These are phyloP conservation scores for Rhizopogon roseolus DNA, from an alignment of 768 basidiomycete genomes.

Conservation along the genomic window DNA sequence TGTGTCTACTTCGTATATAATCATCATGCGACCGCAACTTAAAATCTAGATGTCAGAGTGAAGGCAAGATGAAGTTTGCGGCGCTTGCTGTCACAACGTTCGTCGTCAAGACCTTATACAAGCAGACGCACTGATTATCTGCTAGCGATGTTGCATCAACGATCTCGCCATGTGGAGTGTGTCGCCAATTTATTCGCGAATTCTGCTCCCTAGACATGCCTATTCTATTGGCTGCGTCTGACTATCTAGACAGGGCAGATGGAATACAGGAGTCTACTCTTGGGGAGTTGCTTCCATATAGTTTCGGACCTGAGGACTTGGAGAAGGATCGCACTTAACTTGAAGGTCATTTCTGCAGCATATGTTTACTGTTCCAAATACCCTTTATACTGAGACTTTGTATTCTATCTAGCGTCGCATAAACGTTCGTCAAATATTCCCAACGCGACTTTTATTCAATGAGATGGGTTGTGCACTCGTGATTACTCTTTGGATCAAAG, in stretches of 20 bases:
- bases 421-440: too few species aligned
- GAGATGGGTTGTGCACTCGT: too few species aligned
- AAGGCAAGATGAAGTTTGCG: slow-evolving; percentile 64
- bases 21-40: background rate
- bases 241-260: slow-evolving; percentile 41
- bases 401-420: too few species aligned
- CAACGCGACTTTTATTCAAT: too few species aligned
- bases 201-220: slow-evolving; percentile 77
- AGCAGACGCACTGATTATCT: background rate
- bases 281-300: slow-evolving; percentile 72
- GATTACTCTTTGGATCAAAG: too few species aligned
- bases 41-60: slow-evolving; percentile 50
- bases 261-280: slow-evolving; percentile 63
- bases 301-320: slow-evolving; percentile 86
- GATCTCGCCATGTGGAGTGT: slow-evolving; percentile 89
- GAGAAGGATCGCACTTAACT: slow-evolving; percentile 24
- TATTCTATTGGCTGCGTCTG: slow-evolving; percentile 62
- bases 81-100: slow-evolving; percentile 82
- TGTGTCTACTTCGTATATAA: slow-evolving; percentile 33
- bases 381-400: too few species aligned
- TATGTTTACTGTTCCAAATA: too few species aligned
- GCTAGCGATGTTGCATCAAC: slow-evolving; percentile 61
- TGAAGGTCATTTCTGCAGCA: background rate
- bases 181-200: slow-evolving; percentile 86
- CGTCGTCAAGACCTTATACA: slow-evolving; percentile 16